Conservation (phyloP, 2,329 filamentous ascomycete genomes). For the Pseudogymnoascus sp. region DNA sequence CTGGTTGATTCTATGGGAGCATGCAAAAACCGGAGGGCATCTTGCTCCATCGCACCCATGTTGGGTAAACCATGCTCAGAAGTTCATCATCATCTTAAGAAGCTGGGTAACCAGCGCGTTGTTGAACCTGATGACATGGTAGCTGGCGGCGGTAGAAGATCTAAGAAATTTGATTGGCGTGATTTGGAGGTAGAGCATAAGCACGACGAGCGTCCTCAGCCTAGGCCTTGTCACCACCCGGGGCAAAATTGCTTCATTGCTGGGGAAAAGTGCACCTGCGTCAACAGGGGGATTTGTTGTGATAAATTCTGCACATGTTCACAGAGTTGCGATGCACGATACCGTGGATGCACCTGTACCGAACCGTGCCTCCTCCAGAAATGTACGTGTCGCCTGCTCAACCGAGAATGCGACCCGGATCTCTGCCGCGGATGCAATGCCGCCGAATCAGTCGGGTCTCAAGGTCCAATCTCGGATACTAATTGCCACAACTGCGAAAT, state of each 20-base stretch:
- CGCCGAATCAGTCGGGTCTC: neutral
- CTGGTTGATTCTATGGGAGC: neutral
- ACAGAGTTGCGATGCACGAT: neutral
- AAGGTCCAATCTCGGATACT: neutral
- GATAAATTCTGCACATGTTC: neutral
- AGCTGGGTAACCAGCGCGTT: neutral
- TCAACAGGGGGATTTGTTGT: neutral
- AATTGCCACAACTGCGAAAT: conserved; percentile 64
- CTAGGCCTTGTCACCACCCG: neutral
- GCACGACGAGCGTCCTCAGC: neutral
- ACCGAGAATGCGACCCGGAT: conserved; percentile 73
- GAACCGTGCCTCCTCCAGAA: conserved; percentile 43
- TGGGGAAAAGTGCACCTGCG: neutral
- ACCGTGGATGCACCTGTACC: neutral
- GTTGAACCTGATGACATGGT: neutral
- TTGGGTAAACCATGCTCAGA: neutral
- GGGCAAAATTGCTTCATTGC: neutral
- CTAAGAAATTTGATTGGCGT: neutral
- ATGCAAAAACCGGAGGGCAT: neutral
- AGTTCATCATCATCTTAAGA: neutral
- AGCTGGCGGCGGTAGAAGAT: neutral
- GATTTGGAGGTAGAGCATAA: neutral
- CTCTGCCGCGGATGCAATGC: conserved; percentile 40
- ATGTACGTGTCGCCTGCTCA: conserved; percentile 64
- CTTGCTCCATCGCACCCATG: neutral